Evolutionary conservation across 1,284 basidiomycete genomes (phyloP).

Genomic region (Hypsizygus ulmarius): DNA sequence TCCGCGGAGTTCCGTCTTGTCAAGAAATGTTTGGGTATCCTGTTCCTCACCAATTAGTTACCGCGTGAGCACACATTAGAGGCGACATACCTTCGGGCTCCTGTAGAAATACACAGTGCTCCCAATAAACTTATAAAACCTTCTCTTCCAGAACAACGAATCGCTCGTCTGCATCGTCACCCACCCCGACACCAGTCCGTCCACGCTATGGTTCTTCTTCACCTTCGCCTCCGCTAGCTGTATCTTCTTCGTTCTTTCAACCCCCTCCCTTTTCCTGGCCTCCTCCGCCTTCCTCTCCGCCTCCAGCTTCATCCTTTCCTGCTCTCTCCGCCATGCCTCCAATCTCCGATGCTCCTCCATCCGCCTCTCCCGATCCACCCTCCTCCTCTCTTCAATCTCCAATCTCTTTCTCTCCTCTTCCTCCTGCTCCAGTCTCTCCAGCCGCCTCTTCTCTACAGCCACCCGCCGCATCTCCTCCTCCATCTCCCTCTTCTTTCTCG

Average conservation of each 20-base stretch:
- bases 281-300: conserved; percentile 44
- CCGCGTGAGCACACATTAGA: background rate
- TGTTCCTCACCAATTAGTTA: conserved; percentile 22
- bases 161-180: conserved; percentile 61
- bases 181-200: conserved; percentile 54
- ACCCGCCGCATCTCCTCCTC: conserved; percentile 52
- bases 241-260: conserved; percentile 47
- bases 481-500: conserved; percentile 48
- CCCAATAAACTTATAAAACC: conserved; percentile 60
- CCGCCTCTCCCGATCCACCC: conserved; percentile 47
- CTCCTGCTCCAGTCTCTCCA: conserved; percentile 46
- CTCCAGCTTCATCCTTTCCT: conserved; percentile 46
- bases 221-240: conserved; percentile 42
- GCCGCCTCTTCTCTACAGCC: conserved; percentile 42
- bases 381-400: conserved; percentile 50
- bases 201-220: conserved; percentile 35
- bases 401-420: conserved; percentile 47
- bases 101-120: conserved; percentile 51
- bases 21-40: conserved; percentile 48
- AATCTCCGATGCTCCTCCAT: conserved; percentile 50
- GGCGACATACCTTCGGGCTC: conserved; percentile 47
- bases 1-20: conserved; percentile 47
- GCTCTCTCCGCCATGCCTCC: conserved; percentile 55
- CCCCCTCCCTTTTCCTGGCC: conserved; percentile 38
- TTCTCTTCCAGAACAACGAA: conserved; percentile 60